A percentile compares a stretch with the other conserved stretches of the same genome.
phyloP scores from a whole-genome alignment of 73 alveolate genomes.

The Halteria grandinella region DNA sequence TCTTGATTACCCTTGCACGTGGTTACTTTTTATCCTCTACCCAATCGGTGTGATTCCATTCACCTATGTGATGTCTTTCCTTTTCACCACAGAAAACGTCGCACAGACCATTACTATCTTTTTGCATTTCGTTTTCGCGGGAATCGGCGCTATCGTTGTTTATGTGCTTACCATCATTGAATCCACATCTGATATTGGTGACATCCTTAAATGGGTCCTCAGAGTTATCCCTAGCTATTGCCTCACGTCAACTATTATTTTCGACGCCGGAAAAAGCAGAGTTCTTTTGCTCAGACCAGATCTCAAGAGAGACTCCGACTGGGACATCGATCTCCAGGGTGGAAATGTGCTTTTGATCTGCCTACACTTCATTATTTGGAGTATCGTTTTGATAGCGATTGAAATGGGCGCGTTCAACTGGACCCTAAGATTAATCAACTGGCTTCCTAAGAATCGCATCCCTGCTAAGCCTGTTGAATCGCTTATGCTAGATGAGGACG shows the following conservation, averaged over 20 bases:
- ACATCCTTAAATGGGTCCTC: slow-evolving; percentile 42
- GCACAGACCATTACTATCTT: slow-evolving; percentile 78
- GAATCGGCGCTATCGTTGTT: slow-evolving; percentile 62
- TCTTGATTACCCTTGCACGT: slow-evolving; percentile 60
- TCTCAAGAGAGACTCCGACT: not conserved
- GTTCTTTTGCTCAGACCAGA: not conserved
- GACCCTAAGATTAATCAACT: not conserved
- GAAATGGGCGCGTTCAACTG: slow-evolving; percentile 13
- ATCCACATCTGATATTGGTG: slow-evolving; percentile 37
- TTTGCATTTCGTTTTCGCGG: slow-evolving; percentile 68
- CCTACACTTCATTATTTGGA: slow-evolving; percentile 4
- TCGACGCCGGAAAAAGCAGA: not conserved
- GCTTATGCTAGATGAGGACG: slow-evolving; percentile 49
- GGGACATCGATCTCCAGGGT: slow-evolving; percentile 9
- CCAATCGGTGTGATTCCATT: slow-evolving; percentile 92
- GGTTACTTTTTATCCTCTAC: slow-evolving; percentile 73
- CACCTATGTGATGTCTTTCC: slow-evolving; percentile 81
- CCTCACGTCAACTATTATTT: not conserved
- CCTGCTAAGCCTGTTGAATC: too few species aligned
- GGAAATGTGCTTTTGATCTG: slow-evolving; percentile 22
- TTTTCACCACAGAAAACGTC: slow-evolving; percentile 69
- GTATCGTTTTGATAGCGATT: slow-evolving; percentile 6
- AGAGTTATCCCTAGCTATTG: slow-evolving; percentile 14
- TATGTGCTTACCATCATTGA: slow-evolving; percentile 13
- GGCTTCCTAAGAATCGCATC: not conserved